These are phyloP conservation scores for button mushroom (Agaricus bisporus) DNA, from an alignment of 768 basidiomycete species.

Conservation along the genomic window DNA sequence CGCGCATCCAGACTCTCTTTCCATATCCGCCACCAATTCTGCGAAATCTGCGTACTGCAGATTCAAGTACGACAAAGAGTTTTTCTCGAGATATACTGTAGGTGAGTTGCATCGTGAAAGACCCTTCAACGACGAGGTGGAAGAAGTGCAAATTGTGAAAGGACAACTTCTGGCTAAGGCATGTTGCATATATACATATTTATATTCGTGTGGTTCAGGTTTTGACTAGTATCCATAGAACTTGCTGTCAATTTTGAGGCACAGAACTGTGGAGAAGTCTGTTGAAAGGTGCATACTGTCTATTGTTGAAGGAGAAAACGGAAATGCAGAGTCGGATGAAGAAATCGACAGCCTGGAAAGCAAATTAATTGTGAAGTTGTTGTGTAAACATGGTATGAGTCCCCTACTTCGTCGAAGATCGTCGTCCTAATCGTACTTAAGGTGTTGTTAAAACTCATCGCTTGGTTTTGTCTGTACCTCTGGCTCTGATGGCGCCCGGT, in stretches of 20 bases:
- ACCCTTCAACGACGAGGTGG: constrained; percentile 19
- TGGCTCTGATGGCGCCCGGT: constrained; percentile 59
- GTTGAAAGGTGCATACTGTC: constrained; percentile 74
- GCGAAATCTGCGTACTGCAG: constrained; percentile 79
- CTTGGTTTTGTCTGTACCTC: constrained; percentile 52
- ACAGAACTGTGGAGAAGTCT: constrained; percentile 67
- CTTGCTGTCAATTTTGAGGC: constrained; percentile 68
- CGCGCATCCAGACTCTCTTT: constrained; percentile 52
- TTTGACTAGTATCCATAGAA: constrained; percentile 33
- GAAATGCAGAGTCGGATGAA: constrained; percentile 32
- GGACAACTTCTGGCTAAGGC: constrained; percentile 74
- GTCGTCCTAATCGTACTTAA: constrained; percentile 20
- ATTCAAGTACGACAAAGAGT: constrained; percentile 60
- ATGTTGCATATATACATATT: constrained; percentile 8
- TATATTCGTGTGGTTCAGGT: background rate
- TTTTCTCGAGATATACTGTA: constrained; percentile 65
- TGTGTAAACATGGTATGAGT: constrained; percentile 75
- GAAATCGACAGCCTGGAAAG: constrained; percentile 62
- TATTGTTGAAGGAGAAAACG: constrained; percentile 45
- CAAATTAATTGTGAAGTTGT: constrained; percentile 62
- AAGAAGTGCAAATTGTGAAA: constrained; percentile 37
- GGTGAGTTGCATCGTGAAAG: constrained; percentile 15
- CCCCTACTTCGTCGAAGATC: background rate
- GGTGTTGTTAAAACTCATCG: constrained; percentile 82
- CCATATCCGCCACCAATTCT: constrained; percentile 71